These are phyloP conservation scores for Blastobotrys ciferrii DNA, from an alignment of 1,139 yeast genomes.

Conservation along the genomic window DNA sequence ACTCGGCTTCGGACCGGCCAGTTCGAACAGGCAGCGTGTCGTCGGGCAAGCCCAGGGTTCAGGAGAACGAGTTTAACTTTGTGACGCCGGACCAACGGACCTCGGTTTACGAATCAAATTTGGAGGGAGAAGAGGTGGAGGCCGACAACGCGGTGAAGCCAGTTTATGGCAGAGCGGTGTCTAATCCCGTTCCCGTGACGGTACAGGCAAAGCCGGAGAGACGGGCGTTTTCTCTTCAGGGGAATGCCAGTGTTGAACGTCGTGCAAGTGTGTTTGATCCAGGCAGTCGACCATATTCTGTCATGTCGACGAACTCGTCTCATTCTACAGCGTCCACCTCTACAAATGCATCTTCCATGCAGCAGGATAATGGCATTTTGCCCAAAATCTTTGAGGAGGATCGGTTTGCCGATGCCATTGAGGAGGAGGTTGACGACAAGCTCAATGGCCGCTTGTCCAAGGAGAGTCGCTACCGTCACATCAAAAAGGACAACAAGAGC, in stretches of 20 bases:
- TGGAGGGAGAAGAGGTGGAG: background rate
- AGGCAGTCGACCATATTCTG: slow-evolving; percentile 20
- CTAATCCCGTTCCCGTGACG: slow-evolving; percentile 18
- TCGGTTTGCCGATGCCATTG: slow-evolving; percentile 40
- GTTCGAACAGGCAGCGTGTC: background rate
- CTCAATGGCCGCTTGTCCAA: slow-evolving; percentile 12
- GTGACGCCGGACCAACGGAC: background rate
- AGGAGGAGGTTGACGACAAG: slow-evolving; percentile 34
- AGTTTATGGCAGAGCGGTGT: slow-evolving; percentile 12
- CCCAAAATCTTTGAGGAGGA: slow-evolving; percentile 43
- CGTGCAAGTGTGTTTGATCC: slow-evolving; percentile 19
- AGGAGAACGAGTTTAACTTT: background rate
- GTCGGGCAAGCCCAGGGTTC: background rate
- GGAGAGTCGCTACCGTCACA: slow-evolving; percentile 5
- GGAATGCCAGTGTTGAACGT: slow-evolving; percentile 4
- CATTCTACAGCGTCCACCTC: slow-evolving; percentile 19
- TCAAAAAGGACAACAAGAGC: background rate
- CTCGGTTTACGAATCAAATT: background rate
- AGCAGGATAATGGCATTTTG: slow-evolving; percentile 21
- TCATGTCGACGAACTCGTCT: slow-evolving; percentile 16
- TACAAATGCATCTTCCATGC: slow-evolving; percentile 15
- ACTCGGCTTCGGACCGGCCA: background rate
- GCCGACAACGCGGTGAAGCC: background rate
- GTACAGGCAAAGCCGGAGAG: slow-evolving; percentile 13
- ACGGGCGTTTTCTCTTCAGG: slow-evolving; percentile 22